Percentiles rank a stretch among this genome's conserved stretches.
These are phyloP conservation scores for Beta corolliflora DNA, from an alignment of 179 eudicot genomes.

Conservation along the genomic window DNA sequence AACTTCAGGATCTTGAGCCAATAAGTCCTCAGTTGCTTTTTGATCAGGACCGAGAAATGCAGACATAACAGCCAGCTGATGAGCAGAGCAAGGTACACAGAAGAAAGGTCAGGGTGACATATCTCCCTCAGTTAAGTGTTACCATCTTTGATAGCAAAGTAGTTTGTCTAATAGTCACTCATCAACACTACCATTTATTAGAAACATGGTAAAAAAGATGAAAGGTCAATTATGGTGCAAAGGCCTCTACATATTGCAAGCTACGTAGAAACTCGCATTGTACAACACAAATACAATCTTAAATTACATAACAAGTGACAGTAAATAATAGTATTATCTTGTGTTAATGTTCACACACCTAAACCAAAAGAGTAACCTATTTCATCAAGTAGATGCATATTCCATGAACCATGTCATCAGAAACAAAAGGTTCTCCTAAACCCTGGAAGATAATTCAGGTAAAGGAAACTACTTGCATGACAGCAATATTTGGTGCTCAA, in stretches of 20 bases:
- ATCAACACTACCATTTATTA: too few species aligned
- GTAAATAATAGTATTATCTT: not conserved
- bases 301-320: not conserved
- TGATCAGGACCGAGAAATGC: constrained; percentile 96
- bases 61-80: constrained; percentile 93
- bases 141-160: not conserved
- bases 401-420: not conserved
- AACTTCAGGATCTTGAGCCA: constrained; percentile 83
- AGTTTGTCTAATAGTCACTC: not conserved
- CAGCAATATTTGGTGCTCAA: not conserved
- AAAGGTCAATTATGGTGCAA: not conserved
- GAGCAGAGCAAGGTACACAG: constrained; percentile 8
- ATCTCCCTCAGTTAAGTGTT: not conserved
- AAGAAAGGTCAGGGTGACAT: not conserved
- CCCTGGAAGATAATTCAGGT: not conserved
- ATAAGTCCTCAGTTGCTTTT: constrained; percentile 60
- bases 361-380: not conserved
- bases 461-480: not conserved
- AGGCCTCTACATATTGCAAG: not conserved
- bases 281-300: not conserved
- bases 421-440: not conserved
- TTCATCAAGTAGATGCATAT: not conserved
- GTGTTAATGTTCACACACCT: not conserved
- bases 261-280: not conserved
- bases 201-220: too few species aligned